Evolutionary conservation across 176 grass and related monocot genomes (phyloP).

Genomic region (Saccharum officinarum): DNA sequence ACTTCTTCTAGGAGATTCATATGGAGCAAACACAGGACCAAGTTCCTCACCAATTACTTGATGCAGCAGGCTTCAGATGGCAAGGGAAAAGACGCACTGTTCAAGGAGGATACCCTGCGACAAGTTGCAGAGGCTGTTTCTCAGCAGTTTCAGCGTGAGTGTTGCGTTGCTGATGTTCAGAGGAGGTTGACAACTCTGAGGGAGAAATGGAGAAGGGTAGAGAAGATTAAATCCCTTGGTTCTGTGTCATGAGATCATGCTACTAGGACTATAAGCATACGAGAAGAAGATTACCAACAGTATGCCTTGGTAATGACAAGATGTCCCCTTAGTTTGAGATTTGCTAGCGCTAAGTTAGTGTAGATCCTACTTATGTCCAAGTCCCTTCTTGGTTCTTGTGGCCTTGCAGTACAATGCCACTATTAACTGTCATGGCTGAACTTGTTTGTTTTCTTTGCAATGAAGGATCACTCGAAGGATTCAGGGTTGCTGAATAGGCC

Average conservation of each 20-base stretch:
- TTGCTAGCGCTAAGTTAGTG: too few species aligned
- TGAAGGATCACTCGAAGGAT: slow-evolving; percentile 19
- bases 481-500: slow-evolving; percentile 13
- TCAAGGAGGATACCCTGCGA: too few species aligned
- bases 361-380: too few species aligned
- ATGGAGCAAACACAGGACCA: too few species aligned
- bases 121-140: too few species aligned
- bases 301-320: slow-evolving; percentile 13
- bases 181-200: slow-evolving; percentile 14
- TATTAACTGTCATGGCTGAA: neutral
- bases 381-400: neutral
- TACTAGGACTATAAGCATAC: slow-evolving; percentile 31
- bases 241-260: slow-evolving; percentile 21
- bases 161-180: neutral
- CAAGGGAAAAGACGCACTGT: too few species aligned
- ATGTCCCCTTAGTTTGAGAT: too few species aligned
- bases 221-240: slow-evolving; percentile 6
- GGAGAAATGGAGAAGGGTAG: slow-evolving; percentile 28
- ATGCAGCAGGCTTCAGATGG: too few species aligned
- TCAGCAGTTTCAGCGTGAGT: too few species aligned
- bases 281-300: neutral
- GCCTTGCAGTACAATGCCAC: neutral
- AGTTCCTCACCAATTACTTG: too few species aligned
- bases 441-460: neutral
- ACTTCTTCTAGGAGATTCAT: too few species aligned